Evolutionary conservation across 768 basidiomycete species (phyloP).

Genomic region (Psilocybe cubensis): DNA sequence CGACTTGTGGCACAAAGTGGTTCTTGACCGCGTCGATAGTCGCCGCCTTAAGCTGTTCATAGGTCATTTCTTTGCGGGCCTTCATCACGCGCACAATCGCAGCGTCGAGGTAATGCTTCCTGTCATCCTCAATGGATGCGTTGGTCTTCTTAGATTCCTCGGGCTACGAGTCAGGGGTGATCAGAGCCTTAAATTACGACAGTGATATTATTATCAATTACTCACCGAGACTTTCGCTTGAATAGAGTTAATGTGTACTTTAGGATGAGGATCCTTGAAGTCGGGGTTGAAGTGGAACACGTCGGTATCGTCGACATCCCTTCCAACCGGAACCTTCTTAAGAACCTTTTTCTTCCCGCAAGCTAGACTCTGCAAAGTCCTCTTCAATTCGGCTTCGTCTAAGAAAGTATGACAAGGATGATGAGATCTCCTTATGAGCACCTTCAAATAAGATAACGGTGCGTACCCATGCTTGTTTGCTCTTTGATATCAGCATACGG

Average conservation of each 20-base stretch:
- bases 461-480: constrained; percentile 74
- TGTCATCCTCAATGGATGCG: constrained; percentile 83
- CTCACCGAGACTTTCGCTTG: constrained; percentile 92
- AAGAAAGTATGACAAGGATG: constrained; percentile 25
- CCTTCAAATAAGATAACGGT: background rate
- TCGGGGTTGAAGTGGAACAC: constrained; percentile 80
- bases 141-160: constrained; percentile 89
- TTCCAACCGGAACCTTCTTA: constrained; percentile 75
- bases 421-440: background rate
- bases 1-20: constrained; percentile 86
- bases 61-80: constrained; percentile 79
- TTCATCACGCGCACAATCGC: constrained; percentile 99
- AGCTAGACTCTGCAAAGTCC: constrained; percentile 91
- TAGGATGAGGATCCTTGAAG: constrained; percentile 78
- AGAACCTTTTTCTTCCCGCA: constrained; percentile 90
- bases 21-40: constrained; percentile 87
- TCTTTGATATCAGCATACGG: constrained; percentile 69
- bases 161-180: constrained; percentile 44
- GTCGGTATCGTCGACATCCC: constrained; percentile 78
- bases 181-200: background rate
- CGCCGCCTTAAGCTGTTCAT: constrained; percentile 79
- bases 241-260: constrained; percentile 94
- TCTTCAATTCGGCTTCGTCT: constrained; percentile 76
- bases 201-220: constrained; percentile 26
- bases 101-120: constrained; percentile 85